Evolutionary conservation across 2,329 filamentous ascomycete genomes (phyloP).

Genomic region (Lecanicillium sp.): DNA sequence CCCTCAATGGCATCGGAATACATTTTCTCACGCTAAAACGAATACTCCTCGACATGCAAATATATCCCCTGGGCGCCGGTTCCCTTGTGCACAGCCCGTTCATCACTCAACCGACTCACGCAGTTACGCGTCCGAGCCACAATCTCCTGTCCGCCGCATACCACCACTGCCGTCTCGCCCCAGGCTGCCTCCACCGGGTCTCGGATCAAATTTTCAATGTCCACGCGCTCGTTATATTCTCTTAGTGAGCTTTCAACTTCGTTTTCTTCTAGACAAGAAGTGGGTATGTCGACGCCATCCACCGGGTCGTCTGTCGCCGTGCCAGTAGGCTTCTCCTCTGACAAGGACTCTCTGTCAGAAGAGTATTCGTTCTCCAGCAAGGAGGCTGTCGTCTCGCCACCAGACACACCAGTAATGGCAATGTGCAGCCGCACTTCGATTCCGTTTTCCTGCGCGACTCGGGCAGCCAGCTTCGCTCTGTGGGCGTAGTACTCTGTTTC

Average conservation of each 20-base stretch:
- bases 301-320: neutral
- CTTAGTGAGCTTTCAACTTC: too few species aligned
- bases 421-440: conserved; percentile 45
- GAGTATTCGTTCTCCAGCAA: too few species aligned
- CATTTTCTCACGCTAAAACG: too few species aligned
- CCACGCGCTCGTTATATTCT: conserved; percentile 38
- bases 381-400: too few species aligned
- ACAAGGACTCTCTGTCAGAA: too few species aligned
- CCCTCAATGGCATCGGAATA: too few species aligned
- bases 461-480: conserved; percentile 36
- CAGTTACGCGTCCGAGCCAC: conserved; percentile 46
- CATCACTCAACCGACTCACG: conserved; percentile 49
- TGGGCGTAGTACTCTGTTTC: conserved; percentile 49
- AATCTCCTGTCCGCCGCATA: conserved; percentile 50
- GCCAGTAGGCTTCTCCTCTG: neutral
- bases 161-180: conserved; percentile 54
- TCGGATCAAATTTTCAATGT: conserved; percentile 44
- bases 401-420: conserved; percentile 37
- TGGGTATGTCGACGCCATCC: conserved; percentile 14
- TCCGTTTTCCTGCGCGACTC: conserved; percentile 31
- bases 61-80: conserved; percentile 56
- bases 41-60: conserved; percentile 54
- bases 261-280: too few species aligned
- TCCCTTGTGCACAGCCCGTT: conserved; percentile 56
- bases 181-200: conserved; percentile 47